Base-by-base conservation (phyloP, 1,284 basidiomycete species). In the Sutorius eximius region DNA sequence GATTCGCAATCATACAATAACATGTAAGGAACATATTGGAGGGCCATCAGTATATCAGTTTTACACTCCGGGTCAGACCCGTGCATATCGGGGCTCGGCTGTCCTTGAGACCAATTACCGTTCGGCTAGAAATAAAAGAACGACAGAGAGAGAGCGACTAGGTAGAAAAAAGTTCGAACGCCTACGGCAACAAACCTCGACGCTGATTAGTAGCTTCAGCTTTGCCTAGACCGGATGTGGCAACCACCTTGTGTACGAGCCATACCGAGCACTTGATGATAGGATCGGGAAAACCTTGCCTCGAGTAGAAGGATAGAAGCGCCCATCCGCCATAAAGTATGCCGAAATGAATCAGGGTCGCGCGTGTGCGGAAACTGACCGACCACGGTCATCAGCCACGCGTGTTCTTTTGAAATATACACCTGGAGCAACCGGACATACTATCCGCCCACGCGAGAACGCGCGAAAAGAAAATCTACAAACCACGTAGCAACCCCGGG, bases 321-420 rank as follows among this genome's bases (percentile, higher is more conserved):
- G 29, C 59, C 37, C 40, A 49, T 51, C 66, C 61, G 62, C 60
- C 8, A 49, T 51, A 29, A 58, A 56, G 50, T 9, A 57, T 55
- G 55, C 68, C 68, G 68, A 70, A 66, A 70, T 67, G 66, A 69
- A 65, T 57, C 66, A 70, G 67, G 66, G 65, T 52, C 58, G 53
- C n/a, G 11, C n/a, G 38, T 40, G 36, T 55, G 53, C 27, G 53
- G 38, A 54, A 54, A 44, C 18, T 47, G 53, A 13, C 24, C 24
- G 24, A 27, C 24, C 24, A 27, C 18, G 12, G 42, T 36, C 38
- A 49, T 49, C 30, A n/a, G 34, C 37, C 44, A 44, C 48, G 33
- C 38, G 22, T 5, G 7, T 22, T 44, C 24, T 46, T 57, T 57
- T 45, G 48, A 61, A 57, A 59, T 51, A 42, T 32, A 32, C 36